Evolutionary conservation across 192 early-diverging fungal genomes (phyloP).

Genomic region (Coemansia erecta): DNA sequence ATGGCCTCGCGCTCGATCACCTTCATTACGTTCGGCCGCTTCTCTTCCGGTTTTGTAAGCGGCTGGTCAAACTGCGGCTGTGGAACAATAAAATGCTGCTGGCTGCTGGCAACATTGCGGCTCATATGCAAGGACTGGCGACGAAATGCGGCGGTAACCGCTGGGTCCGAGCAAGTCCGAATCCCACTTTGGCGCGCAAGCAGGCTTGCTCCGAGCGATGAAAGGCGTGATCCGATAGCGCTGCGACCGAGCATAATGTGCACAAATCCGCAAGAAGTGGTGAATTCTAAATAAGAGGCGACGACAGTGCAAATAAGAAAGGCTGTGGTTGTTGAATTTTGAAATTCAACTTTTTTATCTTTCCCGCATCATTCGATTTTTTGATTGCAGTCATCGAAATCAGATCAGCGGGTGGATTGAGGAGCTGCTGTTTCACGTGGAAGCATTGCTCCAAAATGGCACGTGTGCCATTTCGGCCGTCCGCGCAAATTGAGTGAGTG

Average conservation of each 20-base stretch:
- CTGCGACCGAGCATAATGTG: conserved; percentile 3
- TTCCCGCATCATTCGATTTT: no score
- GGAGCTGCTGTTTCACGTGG: no score
- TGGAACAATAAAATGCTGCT: conserved; percentile 37
- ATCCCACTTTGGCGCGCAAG: background rate
- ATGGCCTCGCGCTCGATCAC: conserved; percentile 63
- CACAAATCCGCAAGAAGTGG: background rate
- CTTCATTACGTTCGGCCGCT: conserved; percentile 63
- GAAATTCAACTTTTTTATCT: background rate
- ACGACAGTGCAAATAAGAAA: background rate
- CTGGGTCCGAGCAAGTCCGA: background rate
- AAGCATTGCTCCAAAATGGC: no score
- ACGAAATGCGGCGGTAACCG: background rate
- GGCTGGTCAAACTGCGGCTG: conserved; percentile 52
- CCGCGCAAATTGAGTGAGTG: no score
- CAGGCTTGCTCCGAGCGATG: background rate
- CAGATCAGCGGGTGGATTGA: no score
- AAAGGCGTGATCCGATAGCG: background rate
- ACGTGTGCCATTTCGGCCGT: no score
- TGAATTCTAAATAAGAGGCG: background rate
- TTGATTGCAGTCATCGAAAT: no score
- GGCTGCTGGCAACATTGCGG: background rate
- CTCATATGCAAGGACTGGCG: background rate
- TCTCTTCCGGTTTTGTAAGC: conserved; percentile 29
- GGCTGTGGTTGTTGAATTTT: no score